Conservation (phyloP, 2,329 filamentous ascomycete species). For the Elsinoe batatas region DNA sequence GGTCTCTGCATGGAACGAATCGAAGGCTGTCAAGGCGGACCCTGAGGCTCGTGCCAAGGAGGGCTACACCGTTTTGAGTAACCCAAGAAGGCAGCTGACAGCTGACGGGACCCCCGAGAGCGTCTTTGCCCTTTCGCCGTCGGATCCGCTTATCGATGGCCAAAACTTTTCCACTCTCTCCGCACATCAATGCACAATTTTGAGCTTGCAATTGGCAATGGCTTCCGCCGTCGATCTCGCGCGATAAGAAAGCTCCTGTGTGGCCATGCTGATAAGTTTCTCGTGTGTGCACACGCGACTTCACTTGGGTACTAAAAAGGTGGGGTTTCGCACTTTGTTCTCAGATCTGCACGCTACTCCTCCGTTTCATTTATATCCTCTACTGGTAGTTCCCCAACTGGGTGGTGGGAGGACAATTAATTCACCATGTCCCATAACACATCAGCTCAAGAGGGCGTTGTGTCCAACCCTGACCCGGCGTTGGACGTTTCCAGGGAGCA, state of each 20-base stretch:
- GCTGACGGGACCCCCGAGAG: not conserved
- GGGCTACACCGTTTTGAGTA: conserved; percentile 2
- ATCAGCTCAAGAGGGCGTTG: conserved; percentile 8
- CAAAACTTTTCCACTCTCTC: not conserved
- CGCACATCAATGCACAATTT: conserved; percentile 1
- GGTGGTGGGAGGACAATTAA: conserved; percentile 3
- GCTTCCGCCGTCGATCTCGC: not conserved
- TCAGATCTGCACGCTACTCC: conserved; percentile 4
- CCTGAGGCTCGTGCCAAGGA: not conserved
- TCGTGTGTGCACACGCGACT: conserved; percentile 3
- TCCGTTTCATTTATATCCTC: not conserved
- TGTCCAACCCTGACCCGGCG: conserved; percentile 23
- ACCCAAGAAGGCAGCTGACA: conserved; percentile 10
- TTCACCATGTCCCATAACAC: conserved; percentile 14
- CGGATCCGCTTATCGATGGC: conserved; percentile 4
- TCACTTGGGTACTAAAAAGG: conserved; percentile 2
- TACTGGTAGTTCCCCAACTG: conserved; percentile 4
- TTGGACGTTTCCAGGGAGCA: conserved; percentile 29
- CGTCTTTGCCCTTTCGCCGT: conserved; percentile 4
- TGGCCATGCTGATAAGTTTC: conserved; percentile 10
- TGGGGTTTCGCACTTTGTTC: not conserved
- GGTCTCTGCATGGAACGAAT: conserved; percentile 12
- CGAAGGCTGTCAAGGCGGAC: not conserved
- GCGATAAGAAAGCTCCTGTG: conserved; percentile 3
- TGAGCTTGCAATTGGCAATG: conserved; percentile 6